Base-by-base conservation (phyloP, 768 basidiomycete genomes). In the Pisolithus orientalis region DNA sequence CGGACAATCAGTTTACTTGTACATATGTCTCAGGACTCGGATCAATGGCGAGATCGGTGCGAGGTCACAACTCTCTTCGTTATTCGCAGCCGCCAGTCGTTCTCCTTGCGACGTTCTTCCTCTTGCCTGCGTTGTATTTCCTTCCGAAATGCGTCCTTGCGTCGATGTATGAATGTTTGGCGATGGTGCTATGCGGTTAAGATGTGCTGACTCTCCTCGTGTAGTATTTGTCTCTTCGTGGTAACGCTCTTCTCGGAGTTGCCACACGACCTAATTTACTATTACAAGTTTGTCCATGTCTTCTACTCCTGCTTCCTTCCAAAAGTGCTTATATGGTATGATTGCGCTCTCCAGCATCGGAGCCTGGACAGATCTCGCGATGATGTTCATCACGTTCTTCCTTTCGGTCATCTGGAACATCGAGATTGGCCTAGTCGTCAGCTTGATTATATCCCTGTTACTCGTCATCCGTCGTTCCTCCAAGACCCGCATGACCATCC, bases 381-480 rank as follows among this genome's bases (percentile, higher is more conserved):
- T 98, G 62, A 93, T 97, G 87, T 71, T 74, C 21, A 77, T 94
- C 48, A 97, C 96, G 0, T 96, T 98, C 69, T 60, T 85, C 56
- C 80, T 90, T 50, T 93, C 92, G 2, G 83, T 96, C 51, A 67
- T 96, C 24, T 94, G 91, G 83, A 84, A 87, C 57, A 84, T 98
- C 51, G 94, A 98, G 74, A 84, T 91, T 50, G 95, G 95, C 13
- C 84, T 98, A 40, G 81, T 88, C n/a, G 84, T 90, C 58, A 90
- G 90, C 57, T 73, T 97, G 56, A 82, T 93, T 39, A 82, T 94
- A 52, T 93, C 93, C 31, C 77, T 98, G 39, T 72, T 97, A 1
- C 76, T 98, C 31, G 91, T 96, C 44, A 90, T 98, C 4, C 85
- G 86, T 57, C 85, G 91, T 34, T 93, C 93, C 1, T 93, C 94